Evolutionary conservation across 2,329 filamentous ascomycete genomes (phyloP).

Genomic region (Cladophialophora carrionii): DNA sequence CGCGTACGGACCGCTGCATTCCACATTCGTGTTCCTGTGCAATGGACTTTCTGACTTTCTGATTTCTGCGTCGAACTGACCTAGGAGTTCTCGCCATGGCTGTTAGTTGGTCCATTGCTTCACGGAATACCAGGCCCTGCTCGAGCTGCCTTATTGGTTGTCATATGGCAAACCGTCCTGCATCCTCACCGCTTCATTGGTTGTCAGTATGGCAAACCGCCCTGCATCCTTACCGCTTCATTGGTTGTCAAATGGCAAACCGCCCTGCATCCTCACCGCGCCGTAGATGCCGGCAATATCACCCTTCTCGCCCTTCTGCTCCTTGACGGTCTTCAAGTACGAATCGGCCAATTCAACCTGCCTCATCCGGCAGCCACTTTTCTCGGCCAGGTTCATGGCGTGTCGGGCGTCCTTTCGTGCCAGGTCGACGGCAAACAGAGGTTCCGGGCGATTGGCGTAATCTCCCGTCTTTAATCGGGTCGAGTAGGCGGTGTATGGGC

Average conservation of each 20-base stretch:
- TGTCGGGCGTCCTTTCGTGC: slow-evolving; percentile 82
- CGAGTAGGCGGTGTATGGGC: slow-evolving; percentile 74
- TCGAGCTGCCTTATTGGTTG: slow-evolving; percentile 50
- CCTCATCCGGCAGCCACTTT: slow-evolving; percentile 64
- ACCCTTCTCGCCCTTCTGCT: slow-evolving; percentile 54
- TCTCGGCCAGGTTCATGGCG: slow-evolving; percentile 67
- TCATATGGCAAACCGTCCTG: slow-evolving; percentile 76
- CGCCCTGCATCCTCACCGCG: slow-evolving; percentile 72
- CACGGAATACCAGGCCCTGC: neutral
- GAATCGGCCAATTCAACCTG: slow-evolving; percentile 69
- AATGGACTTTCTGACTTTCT: slow-evolving; percentile 1
- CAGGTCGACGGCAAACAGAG: slow-evolving; percentile 80
- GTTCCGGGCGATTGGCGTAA: slow-evolving; percentile 74
- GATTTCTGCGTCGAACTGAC: too few relatives aligned
- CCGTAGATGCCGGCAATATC: slow-evolving; percentile 86
- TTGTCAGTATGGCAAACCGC: slow-evolving; percentile 76
- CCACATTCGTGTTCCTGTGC: neutral
- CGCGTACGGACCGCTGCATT: neutral
- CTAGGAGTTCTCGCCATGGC: neutral
- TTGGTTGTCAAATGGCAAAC: slow-evolving; percentile 72
- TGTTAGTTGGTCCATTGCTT: neutral
- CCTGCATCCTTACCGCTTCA: slow-evolving; percentile 56
- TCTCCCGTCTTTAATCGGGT: slow-evolving; percentile 74
- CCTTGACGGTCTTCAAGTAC: slow-evolving; percentile 71
- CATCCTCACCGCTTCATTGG: slow-evolving; percentile 64